These are phyloP conservation scores for Ustilaginoidea virens DNA, from an alignment of 2,329 filamentous ascomycete species.

Conservation along the genomic window DNA sequence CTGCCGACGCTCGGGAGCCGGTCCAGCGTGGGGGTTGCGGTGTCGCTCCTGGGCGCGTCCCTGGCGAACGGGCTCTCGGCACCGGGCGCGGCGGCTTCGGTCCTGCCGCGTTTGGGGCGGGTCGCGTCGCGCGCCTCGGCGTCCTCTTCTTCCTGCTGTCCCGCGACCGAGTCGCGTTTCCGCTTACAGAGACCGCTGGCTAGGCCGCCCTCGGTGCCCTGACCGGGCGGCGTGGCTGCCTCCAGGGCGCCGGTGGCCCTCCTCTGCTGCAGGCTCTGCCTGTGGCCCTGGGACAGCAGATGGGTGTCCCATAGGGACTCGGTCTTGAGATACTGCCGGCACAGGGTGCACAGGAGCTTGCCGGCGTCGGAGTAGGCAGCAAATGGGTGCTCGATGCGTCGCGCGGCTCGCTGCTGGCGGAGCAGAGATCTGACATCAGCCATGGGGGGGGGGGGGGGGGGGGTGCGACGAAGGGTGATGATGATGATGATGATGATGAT, in stretches of 20 bases:
- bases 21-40: constrained; percentile 8
- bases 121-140: constrained; percentile 18
- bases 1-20: constrained; percentile 8
- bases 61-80: neutral
- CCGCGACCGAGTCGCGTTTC: constrained; percentile 16
- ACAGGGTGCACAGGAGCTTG: constrained; percentile 52
- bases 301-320: constrained; percentile 55
- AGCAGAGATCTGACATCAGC: constrained; percentile 61
- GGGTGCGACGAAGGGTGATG: no score
- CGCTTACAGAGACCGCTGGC: constrained; percentile 14
- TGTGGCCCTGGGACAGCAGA: constrained; percentile 30
- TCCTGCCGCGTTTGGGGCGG: constrained; percentile 31
- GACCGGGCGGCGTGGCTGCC: constrained; percentile 2
- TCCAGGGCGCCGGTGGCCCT: constrained; percentile 5
- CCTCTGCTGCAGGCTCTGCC: constrained; percentile 10
- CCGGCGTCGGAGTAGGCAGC: constrained; percentile 53
- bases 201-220: no score
- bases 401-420: constrained; percentile 59
- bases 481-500: no score
- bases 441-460: neutral
- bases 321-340: constrained; percentile 46
- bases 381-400: constrained; percentile 55
- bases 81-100: constrained; percentile 13
- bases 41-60: constrained; percentile 7
- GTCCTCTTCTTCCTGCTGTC: constrained; percentile 18